A percentile compares a stretch with the other conserved stretches of the same genome.
These are phyloP conservation scores for Trametes polyzona DNA, from an alignment of 1,284 basidiomycete genomes.

Conservation along the genomic window DNA sequence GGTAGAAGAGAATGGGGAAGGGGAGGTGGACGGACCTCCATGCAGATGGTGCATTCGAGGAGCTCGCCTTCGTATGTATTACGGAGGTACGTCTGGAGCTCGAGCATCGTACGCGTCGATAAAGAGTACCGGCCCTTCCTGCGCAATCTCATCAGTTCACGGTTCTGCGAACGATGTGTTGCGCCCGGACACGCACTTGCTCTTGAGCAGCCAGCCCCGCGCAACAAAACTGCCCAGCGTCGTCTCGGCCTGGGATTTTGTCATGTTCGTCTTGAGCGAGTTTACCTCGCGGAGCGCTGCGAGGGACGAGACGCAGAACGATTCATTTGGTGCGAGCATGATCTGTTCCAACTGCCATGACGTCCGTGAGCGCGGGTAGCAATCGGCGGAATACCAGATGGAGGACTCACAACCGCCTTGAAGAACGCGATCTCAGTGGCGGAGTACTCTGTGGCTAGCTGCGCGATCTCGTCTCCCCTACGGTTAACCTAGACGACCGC, in stretches of 20 bases:
- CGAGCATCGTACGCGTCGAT: constrained; percentile 73
- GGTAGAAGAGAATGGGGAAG: constrained; percentile 14
- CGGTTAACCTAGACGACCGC: constrained; percentile 80
- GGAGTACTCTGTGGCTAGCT: constrained; percentile 81
- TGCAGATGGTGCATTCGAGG: constrained; percentile 77
- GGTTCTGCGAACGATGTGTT: background rate
- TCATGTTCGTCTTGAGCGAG: constrained; percentile 67
- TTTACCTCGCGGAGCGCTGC: constrained; percentile 75
- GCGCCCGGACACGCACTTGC: constrained; percentile 56
- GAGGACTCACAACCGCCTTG: constrained; percentile 68
- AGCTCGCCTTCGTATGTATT: constrained; percentile 73
- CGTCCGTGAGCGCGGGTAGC: too few relatives aligned
- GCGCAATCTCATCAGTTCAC: background rate
- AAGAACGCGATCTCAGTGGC: constrained; percentile 80
- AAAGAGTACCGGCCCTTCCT: constrained; percentile 73
- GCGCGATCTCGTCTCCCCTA: constrained; percentile 77
- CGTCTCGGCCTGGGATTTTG: constrained; percentile 74
- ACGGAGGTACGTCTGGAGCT: constrained; percentile 76
- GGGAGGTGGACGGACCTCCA: constrained; percentile 65
- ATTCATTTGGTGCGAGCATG: constrained; percentile 75
- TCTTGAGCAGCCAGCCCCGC: constrained; percentile 78
- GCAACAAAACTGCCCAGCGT: constrained; percentile 81
- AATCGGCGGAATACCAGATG: too few relatives aligned
- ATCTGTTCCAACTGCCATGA: constrained; percentile 80
- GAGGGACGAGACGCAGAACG: constrained; percentile 77